A percentile compares a stretch with the other conserved stretches of the same genome.
Evolutionary conservation across 2,329 filamentous ascomycete genomes (phyloP).

Genomic region (Xylaria multiplex): DNA sequence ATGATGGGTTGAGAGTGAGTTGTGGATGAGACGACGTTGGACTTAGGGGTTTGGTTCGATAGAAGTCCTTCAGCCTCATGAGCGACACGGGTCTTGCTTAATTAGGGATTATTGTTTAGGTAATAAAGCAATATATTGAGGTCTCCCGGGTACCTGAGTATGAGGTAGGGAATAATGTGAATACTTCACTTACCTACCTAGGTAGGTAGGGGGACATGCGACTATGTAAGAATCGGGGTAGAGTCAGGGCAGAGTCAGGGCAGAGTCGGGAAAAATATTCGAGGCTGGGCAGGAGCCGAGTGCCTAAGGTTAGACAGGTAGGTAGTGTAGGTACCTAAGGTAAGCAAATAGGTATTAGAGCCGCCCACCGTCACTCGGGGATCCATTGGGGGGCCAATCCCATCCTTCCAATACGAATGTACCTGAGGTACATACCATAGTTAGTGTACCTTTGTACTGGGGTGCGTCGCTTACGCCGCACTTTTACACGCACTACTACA

Average conservation of each 20-base stretch:
- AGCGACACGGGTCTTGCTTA: slow-evolving; percentile 28
- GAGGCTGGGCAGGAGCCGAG: slow-evolving; percentile 4
- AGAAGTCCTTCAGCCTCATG: slow-evolving; percentile 46
- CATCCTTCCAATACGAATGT: not conserved
- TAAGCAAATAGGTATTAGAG: too few species aligned
- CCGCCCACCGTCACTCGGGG: too few species aligned
- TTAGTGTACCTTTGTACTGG: too few species aligned
- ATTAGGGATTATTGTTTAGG: slow-evolving; percentile 1
- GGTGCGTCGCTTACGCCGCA: not conserved
- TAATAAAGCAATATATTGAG: slow-evolving; percentile 10
- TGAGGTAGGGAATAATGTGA: too few species aligned
- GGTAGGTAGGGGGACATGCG: not conserved
- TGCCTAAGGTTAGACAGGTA: too few species aligned
- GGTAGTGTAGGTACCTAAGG: too few species aligned
- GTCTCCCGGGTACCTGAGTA: too few species aligned
- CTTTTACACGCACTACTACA: not conserved
- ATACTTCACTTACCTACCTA: too few species aligned
- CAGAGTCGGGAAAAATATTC: slow-evolving; percentile 13
- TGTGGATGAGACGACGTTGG: slow-evolving; percentile 43
- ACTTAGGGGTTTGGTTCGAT: slow-evolving; percentile 38
- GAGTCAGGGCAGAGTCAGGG: not conserved
- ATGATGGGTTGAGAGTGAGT: slow-evolving; percentile 33
- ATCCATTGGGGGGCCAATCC: too few species aligned
- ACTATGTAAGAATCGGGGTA: not conserved
- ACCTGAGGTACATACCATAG: too few species aligned